Conservation (phyloP, 2,329 filamentous ascomycete species). For the Beauveria medogensis region DNA sequence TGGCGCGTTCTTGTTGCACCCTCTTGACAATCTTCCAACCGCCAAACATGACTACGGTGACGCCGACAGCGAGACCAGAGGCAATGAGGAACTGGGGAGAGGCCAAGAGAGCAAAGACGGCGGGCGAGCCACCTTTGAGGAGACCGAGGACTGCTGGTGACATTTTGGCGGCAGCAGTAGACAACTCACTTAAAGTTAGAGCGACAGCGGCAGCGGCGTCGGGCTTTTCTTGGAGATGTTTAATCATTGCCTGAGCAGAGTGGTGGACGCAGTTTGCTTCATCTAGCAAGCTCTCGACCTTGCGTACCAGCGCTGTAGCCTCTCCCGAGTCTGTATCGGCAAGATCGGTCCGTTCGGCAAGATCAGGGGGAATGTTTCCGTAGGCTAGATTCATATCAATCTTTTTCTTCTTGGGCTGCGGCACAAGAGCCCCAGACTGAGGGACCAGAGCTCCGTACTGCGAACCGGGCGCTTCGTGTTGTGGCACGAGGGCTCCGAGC, state of each 20-base stretch:
- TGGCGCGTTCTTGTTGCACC: constrained; percentile 44
- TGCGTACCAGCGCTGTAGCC: constrained; percentile 54
- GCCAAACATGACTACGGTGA: constrained; percentile 93
- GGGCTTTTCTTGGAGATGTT: constrained; percentile 61
- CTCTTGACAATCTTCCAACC: constrained; percentile 97
- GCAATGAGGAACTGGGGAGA: constrained; percentile 94
- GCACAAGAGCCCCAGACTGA: neutral
- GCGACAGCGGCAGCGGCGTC: constrained; percentile 92
- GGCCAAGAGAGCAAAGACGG: constrained; percentile 76
- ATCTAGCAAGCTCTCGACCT: constrained; percentile 69
- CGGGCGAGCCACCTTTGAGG: constrained; percentile 74
- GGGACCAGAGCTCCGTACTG: constrained; percentile 1
- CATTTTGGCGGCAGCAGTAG: constrained; percentile 72
- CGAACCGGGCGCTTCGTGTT: constrained; percentile 14
- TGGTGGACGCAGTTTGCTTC: constrained; percentile 87
- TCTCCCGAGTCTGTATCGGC: constrained; percentile 39
- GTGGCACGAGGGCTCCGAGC: constrained; percentile 1
- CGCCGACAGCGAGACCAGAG: constrained; percentile 77
- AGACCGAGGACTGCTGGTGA: constrained; percentile 68
- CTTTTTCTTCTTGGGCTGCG: constrained; percentile 34
- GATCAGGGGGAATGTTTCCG: constrained; percentile 67
- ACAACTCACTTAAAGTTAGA: constrained; percentile 85
- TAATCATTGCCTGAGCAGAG: constrained; percentile 73
- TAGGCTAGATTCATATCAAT: constrained; percentile 93
- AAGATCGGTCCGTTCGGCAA: constrained; percentile 42